A percentile compares a stretch with the other conserved stretches of the same genome.
phyloP scores from a whole-genome alignment of 2,329 filamentous ascomycete genomes.

The Talaromyces rugulosus region DNA sequence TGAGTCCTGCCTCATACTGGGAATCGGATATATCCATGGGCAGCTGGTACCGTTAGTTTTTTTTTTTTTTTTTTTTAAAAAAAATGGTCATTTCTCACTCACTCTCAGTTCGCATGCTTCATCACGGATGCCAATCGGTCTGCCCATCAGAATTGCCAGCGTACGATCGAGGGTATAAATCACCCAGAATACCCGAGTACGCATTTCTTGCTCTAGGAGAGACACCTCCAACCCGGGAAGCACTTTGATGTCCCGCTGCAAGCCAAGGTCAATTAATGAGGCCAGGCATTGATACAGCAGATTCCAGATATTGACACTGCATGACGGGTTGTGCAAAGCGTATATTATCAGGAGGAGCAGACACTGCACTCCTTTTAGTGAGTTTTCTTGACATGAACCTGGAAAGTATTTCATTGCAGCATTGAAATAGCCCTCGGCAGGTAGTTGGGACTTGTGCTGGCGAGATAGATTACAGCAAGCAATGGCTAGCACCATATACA shows the following conservation, averaged over 20 bases:
- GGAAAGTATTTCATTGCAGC: conserved; percentile 47
- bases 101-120: conserved; percentile 53
- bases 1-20: conserved; percentile 10
- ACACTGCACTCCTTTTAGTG: conserved; percentile 48
- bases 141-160: conserved; percentile 54
- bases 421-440: conserved; percentile 48
- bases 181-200: conserved; percentile 55
- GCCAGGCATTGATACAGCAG: conserved; percentile 55
- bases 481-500: conserved; percentile 53
- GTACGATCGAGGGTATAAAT: conserved; percentile 50
- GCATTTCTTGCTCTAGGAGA: conserved; percentile 49
- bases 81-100: conserved; percentile 21
- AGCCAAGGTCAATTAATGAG: conserved; percentile 47
- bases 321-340: conserved; percentile 48
- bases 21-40: conserved; percentile 6
- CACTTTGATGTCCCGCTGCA: conserved; percentile 48
- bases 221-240: conserved; percentile 37
- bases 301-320: conserved; percentile 51
- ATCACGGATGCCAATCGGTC: conserved; percentile 52
- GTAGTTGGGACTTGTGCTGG: conserved; percentile 41
- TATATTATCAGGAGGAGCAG: conserved; percentile 43
- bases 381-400: conserved; percentile 46
- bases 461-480: conserved; percentile 44
- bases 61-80: background rate
- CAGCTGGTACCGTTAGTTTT: background rate